A percentile compares a stretch with the other conserved stretches of the same genome.
These are phyloP conservation scores for Kandelia obovata DNA, from an alignment of 345 rosid genomes.

Conservation along the genomic window DNA sequence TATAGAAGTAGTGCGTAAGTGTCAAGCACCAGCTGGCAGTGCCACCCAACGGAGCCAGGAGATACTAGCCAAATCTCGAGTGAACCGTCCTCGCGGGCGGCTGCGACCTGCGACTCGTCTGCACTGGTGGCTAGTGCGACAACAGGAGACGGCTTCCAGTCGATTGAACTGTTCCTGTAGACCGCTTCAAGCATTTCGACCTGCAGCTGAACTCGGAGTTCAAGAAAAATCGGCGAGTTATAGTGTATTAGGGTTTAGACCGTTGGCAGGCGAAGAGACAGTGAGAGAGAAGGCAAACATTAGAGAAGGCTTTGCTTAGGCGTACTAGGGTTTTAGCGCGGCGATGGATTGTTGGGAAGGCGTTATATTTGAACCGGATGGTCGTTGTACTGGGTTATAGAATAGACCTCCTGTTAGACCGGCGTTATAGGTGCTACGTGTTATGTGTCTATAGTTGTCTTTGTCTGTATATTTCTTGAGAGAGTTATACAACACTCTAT, in stretches of 20 bases:
- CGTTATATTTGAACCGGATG: too few species aligned
- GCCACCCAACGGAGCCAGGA: conserved; percentile 94
- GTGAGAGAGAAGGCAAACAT: not conserved
- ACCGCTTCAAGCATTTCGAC: conserved; percentile 44
- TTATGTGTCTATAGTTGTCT: too few species aligned
- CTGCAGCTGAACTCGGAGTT: not conserved
- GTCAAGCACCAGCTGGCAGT: conserved; percentile 76
- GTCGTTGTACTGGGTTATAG: too few species aligned
- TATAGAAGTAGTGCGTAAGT: not conserved
- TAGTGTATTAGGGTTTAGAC: not conserved
- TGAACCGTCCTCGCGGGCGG: conserved; percentile 89
- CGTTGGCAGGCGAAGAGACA: not conserved
- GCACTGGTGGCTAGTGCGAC: conserved; percentile 77
- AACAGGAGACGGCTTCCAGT: conserved; percentile 89
- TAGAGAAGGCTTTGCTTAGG: not conserved
- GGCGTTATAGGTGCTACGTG: too few species aligned
- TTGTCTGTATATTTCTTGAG: too few species aligned
- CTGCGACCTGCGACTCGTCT: conserved; percentile 74
- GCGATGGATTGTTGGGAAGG: not conserved
- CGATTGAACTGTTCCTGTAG: conserved; percentile 65
- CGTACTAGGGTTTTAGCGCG: conserved; percentile 10
- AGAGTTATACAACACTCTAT: too few species aligned
- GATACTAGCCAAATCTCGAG: conserved; percentile 98
- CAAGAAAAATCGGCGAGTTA: conserved; percentile 1
- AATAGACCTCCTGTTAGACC: too few species aligned